Conservation (phyloP, 225 moss, liverwort and hornwort genomes). For the Physcomitrellopsis africana region DNA sequence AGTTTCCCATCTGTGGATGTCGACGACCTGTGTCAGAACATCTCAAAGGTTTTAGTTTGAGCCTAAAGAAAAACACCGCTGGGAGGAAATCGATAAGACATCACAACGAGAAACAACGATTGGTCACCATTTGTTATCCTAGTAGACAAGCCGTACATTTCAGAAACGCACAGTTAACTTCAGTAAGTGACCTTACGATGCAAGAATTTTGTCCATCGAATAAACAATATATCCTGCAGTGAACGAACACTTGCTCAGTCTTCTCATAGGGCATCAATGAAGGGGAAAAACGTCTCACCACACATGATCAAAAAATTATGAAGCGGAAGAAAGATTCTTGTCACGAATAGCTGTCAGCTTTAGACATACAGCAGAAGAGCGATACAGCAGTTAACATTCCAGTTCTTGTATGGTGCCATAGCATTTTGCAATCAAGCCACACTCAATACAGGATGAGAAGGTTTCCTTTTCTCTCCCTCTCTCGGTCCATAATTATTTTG, state of each 20-base stretch:
- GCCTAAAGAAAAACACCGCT: neutral
- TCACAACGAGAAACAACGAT: constrained; percentile 7
- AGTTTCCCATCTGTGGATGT: constrained; percentile 43
- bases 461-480: constrained; percentile 17
- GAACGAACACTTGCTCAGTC: constrained; percentile 23
- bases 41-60: constrained; percentile 22
- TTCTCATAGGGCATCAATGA: constrained; percentile 12
- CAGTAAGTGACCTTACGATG: constrained; percentile 49
- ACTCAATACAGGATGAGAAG: constrained; percentile 27
- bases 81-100: neutral
- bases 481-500: too few relatives aligned
- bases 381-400: constrained; percentile 2
- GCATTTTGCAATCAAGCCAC: neutral
- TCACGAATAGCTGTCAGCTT: neutral
- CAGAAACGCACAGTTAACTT: constrained; percentile 15
- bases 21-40: constrained; percentile 51
- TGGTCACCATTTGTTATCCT: neutral
- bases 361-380: neutral
- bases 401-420: neutral
- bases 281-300: neutral
- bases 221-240: constrained; percentile 77
- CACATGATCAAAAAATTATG: neutral
- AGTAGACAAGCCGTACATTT: neutral
- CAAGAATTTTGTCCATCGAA: constrained; percentile 51
- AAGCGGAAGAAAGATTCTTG: constrained; percentile 12